Conservation (phyloP, 2,329 filamentous ascomycete genomes). For the Neofusicoccum umdonicola region DNA sequence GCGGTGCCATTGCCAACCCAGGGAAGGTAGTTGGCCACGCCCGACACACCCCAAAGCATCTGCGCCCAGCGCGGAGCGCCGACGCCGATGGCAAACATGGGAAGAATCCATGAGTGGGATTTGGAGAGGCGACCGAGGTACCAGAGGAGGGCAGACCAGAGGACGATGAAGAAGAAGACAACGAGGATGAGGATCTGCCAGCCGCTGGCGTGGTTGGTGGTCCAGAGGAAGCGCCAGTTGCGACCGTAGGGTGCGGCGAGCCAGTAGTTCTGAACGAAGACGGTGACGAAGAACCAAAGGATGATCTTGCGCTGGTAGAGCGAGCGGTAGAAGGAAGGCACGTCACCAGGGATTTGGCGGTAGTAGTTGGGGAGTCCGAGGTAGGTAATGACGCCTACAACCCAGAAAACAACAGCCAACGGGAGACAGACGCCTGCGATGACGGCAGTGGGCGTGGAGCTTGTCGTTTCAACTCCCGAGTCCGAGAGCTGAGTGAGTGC, state of each 20-base stretch:
- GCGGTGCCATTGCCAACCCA: slow-evolving; percentile 58
- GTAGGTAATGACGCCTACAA: slow-evolving; percentile 55
- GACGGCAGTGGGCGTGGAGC: slow-evolving; percentile 49
- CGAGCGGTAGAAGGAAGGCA: slow-evolving; percentile 64
- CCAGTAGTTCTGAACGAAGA: slow-evolving; percentile 67
- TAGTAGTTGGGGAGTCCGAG: slow-evolving; percentile 67
- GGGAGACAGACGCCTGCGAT: slow-evolving; percentile 40
- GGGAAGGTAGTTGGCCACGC: slow-evolving; percentile 60
- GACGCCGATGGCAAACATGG: slow-evolving; percentile 65
- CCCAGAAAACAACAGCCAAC: slow-evolving; percentile 57
- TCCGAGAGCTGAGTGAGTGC: slow-evolving; percentile 48
- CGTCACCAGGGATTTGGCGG: slow-evolving; percentile 60
- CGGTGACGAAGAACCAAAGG: slow-evolving; percentile 64
- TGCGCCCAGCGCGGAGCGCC: slow-evolving; percentile 66
- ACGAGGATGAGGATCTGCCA: slow-evolving; percentile 60
- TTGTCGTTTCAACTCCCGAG: slow-evolving; percentile 43
- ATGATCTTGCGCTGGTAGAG: slow-evolving; percentile 63
- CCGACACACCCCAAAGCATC: slow-evolving; percentile 64
- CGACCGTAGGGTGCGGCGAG: slow-evolving; percentile 64
- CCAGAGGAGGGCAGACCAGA: slow-evolving; percentile 57
- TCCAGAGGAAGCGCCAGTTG: slow-evolving; percentile 65
- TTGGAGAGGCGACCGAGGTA: slow-evolving; percentile 56
- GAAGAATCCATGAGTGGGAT: slow-evolving; percentile 64
- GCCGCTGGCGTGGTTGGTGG: slow-evolving; percentile 52
- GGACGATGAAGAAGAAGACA: slow-evolving; percentile 51